Base-by-base conservation (phyloP, 2,329 filamentous ascomycete species). In the Diaporthe batatas region DNA sequence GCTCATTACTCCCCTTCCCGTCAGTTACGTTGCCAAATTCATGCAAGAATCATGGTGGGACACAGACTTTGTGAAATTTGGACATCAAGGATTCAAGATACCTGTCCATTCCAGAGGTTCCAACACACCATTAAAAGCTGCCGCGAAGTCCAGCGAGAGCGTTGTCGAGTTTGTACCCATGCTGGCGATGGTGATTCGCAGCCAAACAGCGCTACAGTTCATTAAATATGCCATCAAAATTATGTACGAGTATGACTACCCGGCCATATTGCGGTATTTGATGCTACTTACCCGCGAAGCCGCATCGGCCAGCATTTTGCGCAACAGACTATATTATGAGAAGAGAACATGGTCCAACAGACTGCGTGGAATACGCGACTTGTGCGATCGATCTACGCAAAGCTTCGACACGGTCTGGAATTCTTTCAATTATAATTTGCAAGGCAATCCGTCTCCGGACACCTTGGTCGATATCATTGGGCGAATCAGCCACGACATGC, bases 31-130 rank as follows among this genome's bases (percentile, higher is more conserved):
- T 2, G 44, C 59, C 59, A 36, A 36, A 34, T 65, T 65, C 21
- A 49, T 51, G 42, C 59, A 65, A 36, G 11, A 65, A 18, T 65
- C 59, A 34, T 65, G 59, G 59, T 65, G 59, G 59, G 18, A 49
- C 0, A 23, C 12, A 4, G 29, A 49, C 6, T 65, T 65, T 21
- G 6, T 12, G 1, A 49, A 16, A 2, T 65, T 65, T 14, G 42
- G 42, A 34, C 59, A 65, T 23, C 59, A 65, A 47, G 59, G 23
- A 49, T 29, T 49, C 59, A 65, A 47, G 25, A 8, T 65, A 34
- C 42, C 59, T n/a, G 12, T 49, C 2, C 59, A 65, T 25, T 65
- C 59, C 12, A 65, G 29, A 3, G 59, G 49, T 5, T 18, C 59
- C 8, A 14, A 25, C 25, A 34, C 18, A n/a, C 59, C 42, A 36